phyloP scores from a whole-genome alignment of 2,329 filamentous ascomycete species.

The Teratosphaeria zuluensis region DNA sequence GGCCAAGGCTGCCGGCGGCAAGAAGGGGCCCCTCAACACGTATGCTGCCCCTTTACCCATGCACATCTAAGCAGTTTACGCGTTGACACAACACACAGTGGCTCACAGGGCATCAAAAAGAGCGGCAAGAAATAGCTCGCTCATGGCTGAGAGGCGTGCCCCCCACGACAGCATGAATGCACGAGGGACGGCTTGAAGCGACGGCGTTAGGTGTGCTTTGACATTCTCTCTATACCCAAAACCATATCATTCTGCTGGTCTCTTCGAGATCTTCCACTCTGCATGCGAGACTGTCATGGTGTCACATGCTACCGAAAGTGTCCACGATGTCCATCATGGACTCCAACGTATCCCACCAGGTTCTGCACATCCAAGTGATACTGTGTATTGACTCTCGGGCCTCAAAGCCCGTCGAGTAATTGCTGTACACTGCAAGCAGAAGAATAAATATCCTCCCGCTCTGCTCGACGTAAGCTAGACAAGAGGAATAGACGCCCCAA shows the following conservation, averaged over 20 bases:
- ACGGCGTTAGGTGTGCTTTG: slow-evolving; percentile 3
- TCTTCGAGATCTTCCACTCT: background rate
- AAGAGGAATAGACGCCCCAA: background rate
- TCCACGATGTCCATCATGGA: no score
- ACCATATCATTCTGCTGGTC: background rate
- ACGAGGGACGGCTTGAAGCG: background rate
- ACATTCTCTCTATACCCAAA: background rate
- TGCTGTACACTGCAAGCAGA: background rate
- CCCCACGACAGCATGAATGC: background rate
- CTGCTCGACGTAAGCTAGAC: background rate
- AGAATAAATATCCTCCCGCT: background rate
- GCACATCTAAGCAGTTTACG: background rate
- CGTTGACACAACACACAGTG: slow-evolving; percentile 27
- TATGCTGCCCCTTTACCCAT: background rate
- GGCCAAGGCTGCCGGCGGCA: slow-evolving; percentile 70
- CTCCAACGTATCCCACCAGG: no score
- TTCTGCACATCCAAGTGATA: no score
- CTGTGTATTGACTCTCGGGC: background rate
- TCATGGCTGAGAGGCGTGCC: background rate
- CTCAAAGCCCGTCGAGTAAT: background rate
- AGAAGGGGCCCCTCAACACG: slow-evolving; percentile 70
- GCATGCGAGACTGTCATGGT: no score
- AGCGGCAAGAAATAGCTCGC: slow-evolving; percentile 80
- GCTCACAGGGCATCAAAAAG: slow-evolving; percentile 82
- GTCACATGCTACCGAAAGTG: no score